Base-by-base conservation (phyloP, 1,284 basidiomycete genomes). In the Macrocybe sp. region DNA sequence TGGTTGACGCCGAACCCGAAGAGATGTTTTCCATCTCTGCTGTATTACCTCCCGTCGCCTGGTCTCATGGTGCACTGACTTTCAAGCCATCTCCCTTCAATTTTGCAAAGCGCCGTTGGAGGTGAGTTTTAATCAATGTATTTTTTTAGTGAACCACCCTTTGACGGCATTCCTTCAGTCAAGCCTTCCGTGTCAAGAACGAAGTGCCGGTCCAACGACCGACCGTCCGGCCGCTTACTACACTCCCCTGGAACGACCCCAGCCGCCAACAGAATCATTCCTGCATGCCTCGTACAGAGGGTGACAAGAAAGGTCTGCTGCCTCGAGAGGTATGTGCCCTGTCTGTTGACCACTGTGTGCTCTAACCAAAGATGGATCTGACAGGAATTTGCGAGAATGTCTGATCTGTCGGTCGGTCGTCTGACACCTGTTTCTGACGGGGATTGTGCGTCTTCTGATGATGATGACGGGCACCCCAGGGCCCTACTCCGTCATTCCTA, bases 21-120 rank as follows among this genome's bases (percentile, higher is more conserved):
- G 48, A 51, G 14, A 31, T 45, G 6, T 40, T 48, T 16, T 47
- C 55, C 37, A 44, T 45, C 31, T 52, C 54, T 35, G 55, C 54
- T 34, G 50, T 47, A 38, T 56, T 58, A 16, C 41, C 52, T 16
- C 41, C 55, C 12, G 43, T 59, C 0, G 46, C 56, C 5, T 46
- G 65, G n/a, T 55, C 59, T 22, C 59, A 62, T n/a, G 63, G 60
- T 4, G 61, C 65, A 7, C 54, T 69, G 48, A 69, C 63, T 11
- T 65, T 60, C 48, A 70, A 69, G 22, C 69, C 69, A 28, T 66
- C 68, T 16, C 69, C 69, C 12, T 62, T 65, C 44, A 56, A 62
- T 14, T 69, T 65, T 51, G 68, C 69, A 6, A 67, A 65, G 47
- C 64, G 64, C 16, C 64, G 68, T 43, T 70, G 69, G 69, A 22